Base-by-base conservation (phyloP, 768 basidiomycete species). In the Nevesoporus exiguus region DNA sequence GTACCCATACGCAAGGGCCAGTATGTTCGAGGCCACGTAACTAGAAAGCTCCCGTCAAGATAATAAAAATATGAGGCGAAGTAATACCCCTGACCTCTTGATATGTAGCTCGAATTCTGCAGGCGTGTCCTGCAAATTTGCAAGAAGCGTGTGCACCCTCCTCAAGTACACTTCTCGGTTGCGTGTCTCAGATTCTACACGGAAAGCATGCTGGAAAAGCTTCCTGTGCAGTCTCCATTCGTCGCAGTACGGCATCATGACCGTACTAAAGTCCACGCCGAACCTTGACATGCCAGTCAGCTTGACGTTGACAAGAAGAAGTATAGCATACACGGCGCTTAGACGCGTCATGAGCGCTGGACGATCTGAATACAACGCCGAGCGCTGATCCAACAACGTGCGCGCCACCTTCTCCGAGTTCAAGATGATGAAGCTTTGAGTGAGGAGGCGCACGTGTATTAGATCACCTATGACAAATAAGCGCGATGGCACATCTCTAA, bases 171-270 rank as follows among this genome's bases (percentile, higher is more conserved):
- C 57, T 25, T 60, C 55, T n/a, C 64, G 54, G 41, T 49, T 53
- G 29, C 53, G 59, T 10, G 44, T 30, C 48, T 59, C 63, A 17
- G 61, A 57, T 19, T 70, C 68, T 4, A 45, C 37, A 11, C 60
- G 63, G 29, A 73, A 56, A 24, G 63, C 61, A 7, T 68, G 64
- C 19, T 67, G 68, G 30, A 70, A 63, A 19, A 68, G 49, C 44
- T 62, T 66, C 41, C 70, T 65, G 44, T 71, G 71, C 8, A 63
- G 58, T 25, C 52, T 65, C 71, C 70, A 71, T 29, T 61, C 56
- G 22, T 65, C 60, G 29, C 67, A 62, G 29, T 71, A 72, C 15
- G 68, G 63, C 27, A 70, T 51, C 45, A 64, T 56, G 44, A 61
- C 61, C 10, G 66, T 64, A 46, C 58, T 68, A 19, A 71, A 68